Evolutionary conservation across 306 rosid species (phyloP).

Genomic region (Morella rubra): DNA sequence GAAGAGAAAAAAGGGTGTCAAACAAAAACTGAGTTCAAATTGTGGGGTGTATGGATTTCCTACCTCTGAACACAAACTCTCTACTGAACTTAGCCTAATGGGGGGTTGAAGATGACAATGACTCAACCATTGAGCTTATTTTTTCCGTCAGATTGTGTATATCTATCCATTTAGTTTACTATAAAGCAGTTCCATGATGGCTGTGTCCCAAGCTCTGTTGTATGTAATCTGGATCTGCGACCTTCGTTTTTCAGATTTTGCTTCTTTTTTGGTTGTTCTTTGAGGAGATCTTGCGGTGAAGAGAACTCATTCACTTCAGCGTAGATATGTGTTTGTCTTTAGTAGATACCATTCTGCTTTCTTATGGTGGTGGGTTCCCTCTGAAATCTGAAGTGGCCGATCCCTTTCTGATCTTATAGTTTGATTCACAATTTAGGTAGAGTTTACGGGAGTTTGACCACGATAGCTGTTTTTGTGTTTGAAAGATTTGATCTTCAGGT

Average conservation of each 20-base stretch:
- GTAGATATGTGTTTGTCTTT: neutral
- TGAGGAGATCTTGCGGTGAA: neutral
- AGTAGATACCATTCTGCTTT: neutral
- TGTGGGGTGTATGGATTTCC: constrained; percentile 7
- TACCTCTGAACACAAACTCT: neutral
- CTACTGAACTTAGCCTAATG: neutral
- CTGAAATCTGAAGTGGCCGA: neutral
- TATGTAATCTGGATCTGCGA: constrained; percentile 19
- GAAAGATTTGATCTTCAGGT: neutral
- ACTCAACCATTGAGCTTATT: constrained; percentile 7
- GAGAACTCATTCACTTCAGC: neutral
- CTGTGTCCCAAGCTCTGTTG: neutral
- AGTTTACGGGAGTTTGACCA: constrained; percentile 2
- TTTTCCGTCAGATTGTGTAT: neutral
- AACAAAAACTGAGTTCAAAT: neutral
- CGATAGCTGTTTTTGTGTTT: neutral
- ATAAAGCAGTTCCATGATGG: neutral
- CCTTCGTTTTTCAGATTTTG: neutral
- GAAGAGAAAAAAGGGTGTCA: neutral
- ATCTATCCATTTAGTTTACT: neutral
- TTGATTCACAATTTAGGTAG: neutral
- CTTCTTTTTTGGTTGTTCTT: neutral
- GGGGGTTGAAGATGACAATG: neutral
- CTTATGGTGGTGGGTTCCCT: neutral
- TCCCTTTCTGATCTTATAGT: neutral